Evolutionary conservation across 306 rosid species (phyloP), one percentile per base, ranked within the genome.

Genomic region (Canavalia gladiata): DNA sequence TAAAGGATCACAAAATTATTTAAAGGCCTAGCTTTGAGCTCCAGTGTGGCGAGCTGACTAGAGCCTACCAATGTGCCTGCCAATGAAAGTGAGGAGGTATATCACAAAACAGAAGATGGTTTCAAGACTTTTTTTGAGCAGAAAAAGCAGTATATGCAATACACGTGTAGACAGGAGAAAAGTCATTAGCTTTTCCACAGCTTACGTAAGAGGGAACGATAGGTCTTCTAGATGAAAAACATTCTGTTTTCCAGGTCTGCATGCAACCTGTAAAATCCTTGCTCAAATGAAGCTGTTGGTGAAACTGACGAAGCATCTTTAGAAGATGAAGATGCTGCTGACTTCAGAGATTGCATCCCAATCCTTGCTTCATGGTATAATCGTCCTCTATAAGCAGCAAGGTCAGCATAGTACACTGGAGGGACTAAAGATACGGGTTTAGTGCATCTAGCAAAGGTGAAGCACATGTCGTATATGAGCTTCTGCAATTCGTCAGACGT

Each of bases 381-480:
- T 51, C 97, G 80, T 77, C 97, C 96, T 72, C 97, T 85, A 35
- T 91, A 91, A n/a, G 96, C 97, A 66, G 74, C 94, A 43, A 91
- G 96, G 81, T 93, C 97, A 1, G 97, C 97, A 79, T 93, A 93
- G 85, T 91, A 93, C 73, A 93, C 96, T 0, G 97, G 96, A 30
- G 96, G 90, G 39, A 90, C 96, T 69, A 93, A 58, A 0, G 97
- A 93, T 4, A 93, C 94, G 3, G 97, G 97, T 86, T 90, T 87
- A 5, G 97, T 93, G 87, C 97, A 93, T 75, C 94, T 87, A 33
- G 96, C 97, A 87, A 90, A 88, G 58, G 94, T 93, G 70, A 88
- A 93, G 83, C 97, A 93, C 94, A 88, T 76, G 35, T 88, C 84
- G 58, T 87, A 91, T 70, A 90, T 88, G 69, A 93, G 96, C 62